Percentiles rank a stretch among this genome's conserved stretches.
phyloP scores from a whole-genome alignment of 768 basidiomycete species.

The Tylopilus sp. region DNA sequence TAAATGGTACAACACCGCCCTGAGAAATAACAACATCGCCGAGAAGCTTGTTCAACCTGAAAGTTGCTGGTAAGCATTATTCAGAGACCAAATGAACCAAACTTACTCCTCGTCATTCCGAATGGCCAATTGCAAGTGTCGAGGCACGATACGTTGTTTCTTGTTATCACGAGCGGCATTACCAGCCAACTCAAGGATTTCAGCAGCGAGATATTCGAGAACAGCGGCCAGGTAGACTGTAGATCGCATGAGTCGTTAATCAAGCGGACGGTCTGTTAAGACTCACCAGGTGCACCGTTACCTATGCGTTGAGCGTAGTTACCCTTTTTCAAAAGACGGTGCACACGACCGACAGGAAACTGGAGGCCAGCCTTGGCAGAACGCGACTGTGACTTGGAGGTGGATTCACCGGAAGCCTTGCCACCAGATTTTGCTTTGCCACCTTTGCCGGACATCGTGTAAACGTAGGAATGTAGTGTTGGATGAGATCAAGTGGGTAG shows the following conservation, averaged over 20 bases:
- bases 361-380: slow-evolving; percentile 69
- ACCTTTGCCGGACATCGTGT: slow-evolving; percentile 28
- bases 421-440: slow-evolving; percentile 41
- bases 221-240: slow-evolving; percentile 58
- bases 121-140: slow-evolving; percentile 64
- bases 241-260: neutral
- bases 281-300: slow-evolving; percentile 75
- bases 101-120: slow-evolving; percentile 55
- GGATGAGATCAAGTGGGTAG: neutral
- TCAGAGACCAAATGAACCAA: too few species aligned
- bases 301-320: slow-evolving; percentile 86
- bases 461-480: neutral
- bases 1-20: slow-evolving; percentile 55
- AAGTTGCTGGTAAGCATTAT: neutral
- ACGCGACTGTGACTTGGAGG: slow-evolving; percentile 63
- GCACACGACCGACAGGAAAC: slow-evolving; percentile 90
- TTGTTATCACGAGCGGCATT: slow-evolving; percentile 54
- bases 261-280: slow-evolving; percentile 8
- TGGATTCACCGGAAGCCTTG: slow-evolving; percentile 45
- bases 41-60: slow-evolving; percentile 38
- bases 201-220: slow-evolving; percentile 59
- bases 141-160: slow-evolving; percentile 61
- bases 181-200: slow-evolving; percentile 62
- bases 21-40: slow-evolving; percentile 57
- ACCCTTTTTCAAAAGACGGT: slow-evolving; percentile 73